Percentiles rank a stretch among this genome's conserved stretches.
Evolutionary conservation across 768 basidiomycete genomes (phyloP).

Genomic region (Cyclocybe aegerita): DNA sequence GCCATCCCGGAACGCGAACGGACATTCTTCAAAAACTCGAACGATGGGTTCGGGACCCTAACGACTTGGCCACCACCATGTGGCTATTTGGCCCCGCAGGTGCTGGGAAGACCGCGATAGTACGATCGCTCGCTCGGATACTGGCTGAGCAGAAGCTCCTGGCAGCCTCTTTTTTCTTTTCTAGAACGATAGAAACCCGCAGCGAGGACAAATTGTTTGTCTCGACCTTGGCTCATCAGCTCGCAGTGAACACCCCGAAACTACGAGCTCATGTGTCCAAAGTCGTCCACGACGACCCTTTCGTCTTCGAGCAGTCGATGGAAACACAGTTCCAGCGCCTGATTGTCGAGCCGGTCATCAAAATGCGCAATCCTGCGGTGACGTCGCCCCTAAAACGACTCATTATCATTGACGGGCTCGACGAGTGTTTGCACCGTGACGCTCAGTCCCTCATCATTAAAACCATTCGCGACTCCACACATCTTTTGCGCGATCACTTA

Average conservation of each 20-base stretch:
- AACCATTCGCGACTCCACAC: no score
- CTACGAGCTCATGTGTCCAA: no score
- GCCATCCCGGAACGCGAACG: not conserved
- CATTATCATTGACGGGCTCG: no score
- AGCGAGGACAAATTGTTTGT: not conserved
- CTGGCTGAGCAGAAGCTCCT: not conserved
- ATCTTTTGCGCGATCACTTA: no score
- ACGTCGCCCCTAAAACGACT: no score
- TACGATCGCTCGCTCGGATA: not conserved
- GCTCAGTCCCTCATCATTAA: no score
- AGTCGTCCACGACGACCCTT: no score
- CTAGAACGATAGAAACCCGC: not conserved
- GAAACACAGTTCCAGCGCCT: no score
- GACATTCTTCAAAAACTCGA: not conserved
- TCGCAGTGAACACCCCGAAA: not conserved
- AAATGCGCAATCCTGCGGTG: no score
- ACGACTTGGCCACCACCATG: not conserved
- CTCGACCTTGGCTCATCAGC: not conserved
- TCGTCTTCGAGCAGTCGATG: no score
- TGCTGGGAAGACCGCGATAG: slow-evolving; percentile 1
- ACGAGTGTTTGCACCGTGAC: no score
- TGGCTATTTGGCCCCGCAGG: slow-evolving; percentile 4
- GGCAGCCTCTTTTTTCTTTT: slow-evolving; percentile 4
- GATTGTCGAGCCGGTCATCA: no score
- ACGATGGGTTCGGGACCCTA: not conserved